Conservation (phyloP, 108 stramenopile species). For the Bacterosira constricta region DNA sequence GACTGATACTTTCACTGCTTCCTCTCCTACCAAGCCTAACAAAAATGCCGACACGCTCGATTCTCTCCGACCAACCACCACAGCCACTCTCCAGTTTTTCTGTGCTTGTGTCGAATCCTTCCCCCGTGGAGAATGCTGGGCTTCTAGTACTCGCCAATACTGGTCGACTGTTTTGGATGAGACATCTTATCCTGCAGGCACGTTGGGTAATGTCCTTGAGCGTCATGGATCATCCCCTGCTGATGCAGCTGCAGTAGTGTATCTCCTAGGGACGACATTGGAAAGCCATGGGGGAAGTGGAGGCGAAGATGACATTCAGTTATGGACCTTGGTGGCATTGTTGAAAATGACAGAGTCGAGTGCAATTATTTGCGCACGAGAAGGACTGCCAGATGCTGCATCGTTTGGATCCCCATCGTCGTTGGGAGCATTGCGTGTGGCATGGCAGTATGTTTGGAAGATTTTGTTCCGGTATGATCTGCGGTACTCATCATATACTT, state of each 20-base stretch:
- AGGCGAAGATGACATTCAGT: conserved; percentile 56
- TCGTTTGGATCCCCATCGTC: conserved; percentile 25
- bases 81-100: conserved; percentile 61
- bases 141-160: conserved; percentile 46
- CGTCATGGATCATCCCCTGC: conserved; percentile 52
- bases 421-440: conserved; percentile 15
- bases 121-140: conserved; percentile 81
- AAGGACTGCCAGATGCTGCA: conserved; percentile 13
- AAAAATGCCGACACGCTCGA: conserved; percentile 7
- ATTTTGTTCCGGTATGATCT: conserved; percentile 65
- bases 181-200: conserved; percentile 29
- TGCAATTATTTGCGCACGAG: conserved; percentile 43
- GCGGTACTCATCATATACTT: conserved; percentile 60
- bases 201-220: conserved; percentile 41
- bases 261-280: conserved; percentile 55
- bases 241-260: conserved; percentile 66
- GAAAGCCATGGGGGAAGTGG: conserved; percentile 61
- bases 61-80: conserved; percentile 14
- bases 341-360: conserved; percentile 65
- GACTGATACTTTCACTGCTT: conserved; percentile 2
- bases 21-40: neutral
- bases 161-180: conserved; percentile 60
- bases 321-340: conserved; percentile 65
- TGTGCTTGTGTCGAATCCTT: conserved; percentile 73
- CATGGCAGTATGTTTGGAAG: conserved; percentile 72